Conservation (phyloP, 202 grass and related monocot genomes). For the Setaria viridis region DNA sequence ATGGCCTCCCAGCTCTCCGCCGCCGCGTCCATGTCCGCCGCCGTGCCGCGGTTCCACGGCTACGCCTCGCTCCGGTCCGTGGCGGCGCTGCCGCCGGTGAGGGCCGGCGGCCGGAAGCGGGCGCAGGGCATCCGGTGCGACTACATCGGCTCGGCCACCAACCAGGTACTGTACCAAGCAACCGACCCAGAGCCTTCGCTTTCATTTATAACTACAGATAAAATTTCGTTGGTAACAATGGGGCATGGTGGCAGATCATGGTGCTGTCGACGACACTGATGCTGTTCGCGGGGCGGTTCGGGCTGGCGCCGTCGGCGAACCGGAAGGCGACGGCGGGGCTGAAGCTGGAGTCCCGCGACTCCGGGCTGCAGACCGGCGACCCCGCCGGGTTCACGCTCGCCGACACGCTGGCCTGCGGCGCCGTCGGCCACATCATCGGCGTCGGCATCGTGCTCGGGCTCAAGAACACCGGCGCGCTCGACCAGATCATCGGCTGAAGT, state of each 20-base stretch:
- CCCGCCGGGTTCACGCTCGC: conserved; percentile 94
- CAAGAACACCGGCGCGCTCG: conserved; percentile 80
- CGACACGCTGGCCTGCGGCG: conserved; percentile 88
- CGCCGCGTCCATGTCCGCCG: conserved; percentile 55
- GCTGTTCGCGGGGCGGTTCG: conserved; percentile 90
- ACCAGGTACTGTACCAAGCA: conserved; percentile 37
- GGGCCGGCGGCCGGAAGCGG: conserved; percentile 47
- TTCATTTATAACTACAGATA: no score
- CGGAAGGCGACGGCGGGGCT: conserved; percentile 91
- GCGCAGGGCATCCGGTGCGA: conserved; percentile 76
- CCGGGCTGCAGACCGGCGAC: conserved; percentile 91
- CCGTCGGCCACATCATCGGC: conserved; percentile 87
- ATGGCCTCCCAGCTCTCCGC: conserved; percentile 87
- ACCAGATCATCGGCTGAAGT: conserved; percentile 66
- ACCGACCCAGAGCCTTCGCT: no score
- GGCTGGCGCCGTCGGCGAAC: conserved; percentile 94
- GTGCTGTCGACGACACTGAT: conserved; percentile 92
- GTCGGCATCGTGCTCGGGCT: conserved; percentile 92
- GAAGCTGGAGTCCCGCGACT: conserved; percentile 82
- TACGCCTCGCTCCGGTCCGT: conserved; percentile 49
- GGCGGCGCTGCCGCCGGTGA: conserved; percentile 42
- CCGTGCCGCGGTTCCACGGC: conserved; percentile 69
- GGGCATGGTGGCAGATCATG: conserved; percentile 65
- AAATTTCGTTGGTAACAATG: no score
- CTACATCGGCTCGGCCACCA: conserved; percentile 91